These are phyloP conservation scores for Eremochloa ophiuroides DNA, from an alignment of 176 grass and related monocot species.

Conservation along the genomic window DNA sequence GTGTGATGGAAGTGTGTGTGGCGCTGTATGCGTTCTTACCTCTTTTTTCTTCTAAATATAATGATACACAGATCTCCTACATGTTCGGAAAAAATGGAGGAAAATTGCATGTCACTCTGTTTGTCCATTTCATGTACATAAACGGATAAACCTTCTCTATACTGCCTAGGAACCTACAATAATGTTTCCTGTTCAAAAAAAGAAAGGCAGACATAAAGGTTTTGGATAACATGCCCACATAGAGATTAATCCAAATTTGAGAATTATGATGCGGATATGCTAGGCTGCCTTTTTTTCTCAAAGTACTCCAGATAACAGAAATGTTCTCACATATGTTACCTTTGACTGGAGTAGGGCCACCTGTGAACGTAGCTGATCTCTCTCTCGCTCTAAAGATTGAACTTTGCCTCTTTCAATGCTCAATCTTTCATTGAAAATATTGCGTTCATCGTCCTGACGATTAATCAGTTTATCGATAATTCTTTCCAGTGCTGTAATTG, in stretches of 20 bases:
- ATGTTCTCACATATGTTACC: constrained; percentile 33
- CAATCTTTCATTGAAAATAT: constrained; percentile 61
- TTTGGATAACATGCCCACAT: neutral
- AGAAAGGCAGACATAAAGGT: neutral
- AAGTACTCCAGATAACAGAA: neutral
- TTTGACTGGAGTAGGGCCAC: constrained; percentile 79
- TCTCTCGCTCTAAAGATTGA: constrained; percentile 78
- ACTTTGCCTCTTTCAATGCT: constrained; percentile 58
- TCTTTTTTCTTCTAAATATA: no score
- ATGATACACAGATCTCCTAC: no score
- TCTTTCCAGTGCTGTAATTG: constrained; percentile 51
- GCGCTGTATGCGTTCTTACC: no score
- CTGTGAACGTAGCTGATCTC: constrained; percentile 61
- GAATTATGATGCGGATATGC: neutral
- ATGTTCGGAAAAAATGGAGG: neutral
- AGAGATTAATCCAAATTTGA: neutral
- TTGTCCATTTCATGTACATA: neutral
- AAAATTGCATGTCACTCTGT: neutral
- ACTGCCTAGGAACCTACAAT: neutral
- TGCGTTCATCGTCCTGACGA: constrained; percentile 43
- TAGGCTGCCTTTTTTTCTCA: neutral
- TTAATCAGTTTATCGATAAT: constrained; percentile 57
- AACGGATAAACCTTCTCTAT: neutral
- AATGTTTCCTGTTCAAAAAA: neutral
- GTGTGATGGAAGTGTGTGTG: no score